Conservation (phyloP, 2,329 filamentous ascomycete genomes). For the Monilinia fructicola region DNA sequence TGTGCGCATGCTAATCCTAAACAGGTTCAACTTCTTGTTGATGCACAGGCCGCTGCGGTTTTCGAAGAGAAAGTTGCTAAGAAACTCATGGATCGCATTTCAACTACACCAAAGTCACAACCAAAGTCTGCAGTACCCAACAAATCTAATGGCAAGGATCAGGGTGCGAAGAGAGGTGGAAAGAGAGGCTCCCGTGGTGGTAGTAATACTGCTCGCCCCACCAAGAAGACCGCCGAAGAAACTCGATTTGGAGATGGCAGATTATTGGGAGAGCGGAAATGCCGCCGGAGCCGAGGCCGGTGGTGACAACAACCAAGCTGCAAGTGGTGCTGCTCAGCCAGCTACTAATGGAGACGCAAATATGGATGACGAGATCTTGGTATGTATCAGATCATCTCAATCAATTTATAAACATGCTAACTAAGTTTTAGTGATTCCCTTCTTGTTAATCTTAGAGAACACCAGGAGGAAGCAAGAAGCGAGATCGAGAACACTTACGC, state of each 20-base stretch:
- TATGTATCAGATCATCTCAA: slow-evolving; percentile 14
- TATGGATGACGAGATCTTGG: slow-evolving; percentile 65
- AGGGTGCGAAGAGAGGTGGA: slow-evolving; percentile 45
- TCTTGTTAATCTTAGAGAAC: not conserved
- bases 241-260: slow-evolving; percentile 94
- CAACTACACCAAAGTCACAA: slow-evolving; percentile 64
- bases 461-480: not conserved
- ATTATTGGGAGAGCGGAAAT: slow-evolving; percentile 70
- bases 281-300: slow-evolving; percentile 50
- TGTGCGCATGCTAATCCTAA: slow-evolving; percentile 25
- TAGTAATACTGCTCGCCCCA: slow-evolving; percentile 60
- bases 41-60: slow-evolving; percentile 68
- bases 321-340: slow-evolving; percentile 44
- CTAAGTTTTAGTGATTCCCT: not conserved
- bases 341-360: slow-evolving; percentile 52
- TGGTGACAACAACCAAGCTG: slow-evolving; percentile 49
- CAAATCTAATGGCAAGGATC: slow-evolving; percentile 60
- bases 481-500: slow-evolving; percentile 7
- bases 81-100: slow-evolving; percentile 78
- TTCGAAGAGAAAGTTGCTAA: slow-evolving; percentile 56
- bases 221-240: slow-evolving; percentile 94
- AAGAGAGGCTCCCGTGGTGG: slow-evolving; percentile 45
- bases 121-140: slow-evolving; percentile 82
- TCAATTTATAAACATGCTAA: not conserved
- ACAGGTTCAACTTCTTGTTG: slow-evolving; percentile 87